Evolutionary conservation across 768 basidiomycete genomes (phyloP).

Genomic region (Punctularia strigosozonata): DNA sequence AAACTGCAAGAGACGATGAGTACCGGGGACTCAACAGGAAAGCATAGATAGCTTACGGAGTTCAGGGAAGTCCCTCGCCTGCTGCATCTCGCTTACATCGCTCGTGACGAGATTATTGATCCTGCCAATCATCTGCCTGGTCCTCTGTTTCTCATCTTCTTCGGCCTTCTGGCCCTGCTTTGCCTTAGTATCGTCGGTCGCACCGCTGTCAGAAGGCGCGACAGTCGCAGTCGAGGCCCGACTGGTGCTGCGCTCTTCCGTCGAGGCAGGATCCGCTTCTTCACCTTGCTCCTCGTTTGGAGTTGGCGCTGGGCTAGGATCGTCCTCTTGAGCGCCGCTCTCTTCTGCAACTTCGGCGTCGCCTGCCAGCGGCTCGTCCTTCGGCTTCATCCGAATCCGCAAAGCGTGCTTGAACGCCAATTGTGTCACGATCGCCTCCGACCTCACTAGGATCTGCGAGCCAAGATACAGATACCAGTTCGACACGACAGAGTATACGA

Average conservation of each 20-base stretch:
- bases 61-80: slow-evolving; percentile 14
- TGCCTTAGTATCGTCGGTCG: too few relatives aligned
- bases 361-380: too few relatives aligned
- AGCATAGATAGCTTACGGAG: slow-evolving; percentile 6
- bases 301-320: slow-evolving; percentile 6
- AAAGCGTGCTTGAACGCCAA: slow-evolving; percentile 47
- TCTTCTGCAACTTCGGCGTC: slow-evolving; percentile 21
- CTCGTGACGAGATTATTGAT: slow-evolving; percentile 30
- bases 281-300: slow-evolving; percentile 5
- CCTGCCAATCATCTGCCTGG: slow-evolving; percentile 21
- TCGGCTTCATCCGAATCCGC: slow-evolving; percentile 50
- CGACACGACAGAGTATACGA: slow-evolving; percentile 22
- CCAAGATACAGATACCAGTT: slow-evolving; percentile 30
- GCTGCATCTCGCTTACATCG: slow-evolving; percentile 25
- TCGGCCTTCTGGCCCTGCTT: neutral
- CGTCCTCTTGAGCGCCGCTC: slow-evolving; percentile 8
- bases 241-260: neutral
- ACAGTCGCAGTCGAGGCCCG: neutral
- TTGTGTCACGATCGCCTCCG: slow-evolving; percentile 40
- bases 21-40: too few relatives aligned
- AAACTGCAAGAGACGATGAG: too few relatives aligned
- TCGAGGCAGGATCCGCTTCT: neutral
- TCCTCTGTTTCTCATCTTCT: neutral
- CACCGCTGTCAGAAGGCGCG: too few relatives aligned
- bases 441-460: slow-evolving; percentile 34